Base-by-base conservation (phyloP, 768 basidiomycete genomes). In the Phylloporus rhodoxanthus region DNA sequence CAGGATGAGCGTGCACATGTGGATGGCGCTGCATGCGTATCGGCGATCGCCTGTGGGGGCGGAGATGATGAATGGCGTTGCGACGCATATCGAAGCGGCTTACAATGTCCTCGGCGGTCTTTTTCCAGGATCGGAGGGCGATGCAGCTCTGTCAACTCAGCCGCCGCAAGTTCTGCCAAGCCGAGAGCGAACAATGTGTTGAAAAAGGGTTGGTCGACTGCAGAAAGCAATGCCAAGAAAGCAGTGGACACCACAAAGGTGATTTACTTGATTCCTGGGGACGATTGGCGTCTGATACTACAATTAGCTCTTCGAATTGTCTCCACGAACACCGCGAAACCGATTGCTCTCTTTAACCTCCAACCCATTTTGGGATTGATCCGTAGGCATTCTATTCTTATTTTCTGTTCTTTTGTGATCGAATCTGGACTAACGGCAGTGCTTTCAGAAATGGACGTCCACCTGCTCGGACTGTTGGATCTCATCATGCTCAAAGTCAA, bases 1-100 rank as follows among this genome's bases (percentile, higher is more conserved):
- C 57, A 73, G 69, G 26, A 74, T 79, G 1, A 66, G 74, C 1
- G 70, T 75, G 0, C 79, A 86, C 57, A 71, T 93, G 21, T 87
- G 84, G 82, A 68, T 80, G 39, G 81, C 84, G 0, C 68, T 93
- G 17, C 82, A 87, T 58, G 75, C 80, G 0, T 88, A 92, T 65
- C 77, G 80, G 13, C 71, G 68, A 5, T 68, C 64, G 8, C 72
- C 77, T 47, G 52, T 66, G 1, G 61, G 59, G 10, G 40, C 43
- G 13, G 66, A 76, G 20, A 75, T 79, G 60, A 72, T 68, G 47
- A 48, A 65, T 0, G 58, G 74, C 2, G 73, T 88, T 34, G 66
- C 75, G 8, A 59, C 68, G n/a, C 79, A 82, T 42, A 70, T 78
- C 1, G 79, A 77, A 10, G 68, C 75, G 13, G 85, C 81, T 0